Evolutionary conservation across 805 yeast species (phyloP).

Genomic region (Monosporozyma yasuniensis): DNA sequence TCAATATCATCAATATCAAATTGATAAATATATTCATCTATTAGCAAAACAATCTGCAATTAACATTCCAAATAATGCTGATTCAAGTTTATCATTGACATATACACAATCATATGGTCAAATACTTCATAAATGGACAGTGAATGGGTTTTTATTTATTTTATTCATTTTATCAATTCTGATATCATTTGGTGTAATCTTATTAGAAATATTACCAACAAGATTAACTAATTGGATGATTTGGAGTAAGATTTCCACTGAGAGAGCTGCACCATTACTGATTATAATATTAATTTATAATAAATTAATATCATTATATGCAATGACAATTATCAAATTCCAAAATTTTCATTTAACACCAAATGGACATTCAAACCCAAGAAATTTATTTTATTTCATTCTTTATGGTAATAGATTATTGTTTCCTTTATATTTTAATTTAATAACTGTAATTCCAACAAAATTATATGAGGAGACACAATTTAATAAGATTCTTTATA

Average conservation of each 20-base stretch:
- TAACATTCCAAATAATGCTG: not conserved
- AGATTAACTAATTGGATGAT: slow-evolving; percentile 15
- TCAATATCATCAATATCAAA: slow-evolving; percentile 20
- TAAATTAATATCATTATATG: slow-evolving; percentile 23
- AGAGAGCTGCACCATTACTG: slow-evolving; percentile 17
- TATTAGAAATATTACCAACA: slow-evolving; percentile 22
- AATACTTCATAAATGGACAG: not conserved
- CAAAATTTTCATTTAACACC: slow-evolving; percentile 27
- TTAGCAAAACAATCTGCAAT: slow-evolving; percentile 13
- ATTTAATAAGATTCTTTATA: slow-evolving; percentile 17
- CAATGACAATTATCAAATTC: slow-evolving; percentile 28
- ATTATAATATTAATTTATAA: slow-evolving; percentile 21
- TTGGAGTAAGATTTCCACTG: slow-evolving; percentile 15
- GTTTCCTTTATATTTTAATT: slow-evolving; percentile 28
- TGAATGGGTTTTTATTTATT: slow-evolving; percentile 5
- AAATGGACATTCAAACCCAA: slow-evolving; percentile 28
- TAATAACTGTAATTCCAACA: slow-evolving; percentile 23
- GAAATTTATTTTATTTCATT: slow-evolving; percentile 26
- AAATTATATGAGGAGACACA: not conserved
- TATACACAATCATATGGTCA: slow-evolving; percentile 4
- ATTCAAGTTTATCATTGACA: not conserved
- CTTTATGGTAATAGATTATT: slow-evolving; percentile 28
- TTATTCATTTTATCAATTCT: slow-evolving; percentile 11
- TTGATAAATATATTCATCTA: slow-evolving; percentile 21
- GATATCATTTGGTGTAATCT: slow-evolving; percentile 14